These are phyloP conservation scores for Lactarius akahatsu DNA, from an alignment of 768 basidiomycete genomes.

Conservation along the genomic window DNA sequence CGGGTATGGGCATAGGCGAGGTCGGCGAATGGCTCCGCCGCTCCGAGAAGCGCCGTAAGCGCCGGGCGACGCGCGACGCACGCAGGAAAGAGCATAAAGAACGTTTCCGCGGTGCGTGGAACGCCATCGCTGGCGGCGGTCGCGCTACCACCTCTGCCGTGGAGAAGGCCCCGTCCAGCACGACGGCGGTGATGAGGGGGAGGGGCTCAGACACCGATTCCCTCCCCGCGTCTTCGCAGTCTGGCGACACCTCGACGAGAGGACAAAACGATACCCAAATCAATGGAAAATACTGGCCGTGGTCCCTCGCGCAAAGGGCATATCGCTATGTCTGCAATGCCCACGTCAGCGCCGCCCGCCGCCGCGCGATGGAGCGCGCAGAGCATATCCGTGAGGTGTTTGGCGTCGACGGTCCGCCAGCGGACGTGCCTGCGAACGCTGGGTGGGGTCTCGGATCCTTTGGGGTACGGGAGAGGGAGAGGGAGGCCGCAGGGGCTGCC, in stretches of 20 bases:
- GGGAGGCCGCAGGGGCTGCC: slow-evolving; percentile 37
- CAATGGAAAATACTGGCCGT: slow-evolving; percentile 9
- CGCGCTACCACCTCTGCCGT: slow-evolving; percentile 1
- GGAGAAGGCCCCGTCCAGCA: not conserved
- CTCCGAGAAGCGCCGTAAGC: slow-evolving; percentile 54
- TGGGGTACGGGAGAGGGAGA: slow-evolving; percentile 44
- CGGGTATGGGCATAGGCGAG: slow-evolving; percentile 75
- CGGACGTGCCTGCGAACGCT: slow-evolving; percentile 33
- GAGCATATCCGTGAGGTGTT: slow-evolving; percentile 66
- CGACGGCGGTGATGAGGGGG: not conserved
- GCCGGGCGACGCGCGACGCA: slow-evolving; percentile 48
- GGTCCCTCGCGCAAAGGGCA: slow-evolving; percentile 47
- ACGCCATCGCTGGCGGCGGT: slow-evolving; percentile 46
- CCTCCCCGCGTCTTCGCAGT: not conserved
- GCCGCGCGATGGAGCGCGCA: slow-evolving; percentile 65
- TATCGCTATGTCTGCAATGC: slow-evolving; percentile 64
- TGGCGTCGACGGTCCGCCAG: slow-evolving; percentile 36
- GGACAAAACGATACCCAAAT: not conserved
- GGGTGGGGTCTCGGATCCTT: slow-evolving; percentile 81
- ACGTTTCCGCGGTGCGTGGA: slow-evolving; percentile 57
- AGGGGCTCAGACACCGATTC: slow-evolving; percentile 40
- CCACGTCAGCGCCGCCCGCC: slow-evolving; percentile 66
- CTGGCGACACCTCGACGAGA: not conserved
- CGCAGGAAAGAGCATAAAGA: slow-evolving; percentile 50
- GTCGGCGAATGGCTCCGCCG: slow-evolving; percentile 59